Evolutionary conservation across 192 early-diverging fungal genomes (phyloP).

Genomic region (Lobosporangium transversale): DNA sequence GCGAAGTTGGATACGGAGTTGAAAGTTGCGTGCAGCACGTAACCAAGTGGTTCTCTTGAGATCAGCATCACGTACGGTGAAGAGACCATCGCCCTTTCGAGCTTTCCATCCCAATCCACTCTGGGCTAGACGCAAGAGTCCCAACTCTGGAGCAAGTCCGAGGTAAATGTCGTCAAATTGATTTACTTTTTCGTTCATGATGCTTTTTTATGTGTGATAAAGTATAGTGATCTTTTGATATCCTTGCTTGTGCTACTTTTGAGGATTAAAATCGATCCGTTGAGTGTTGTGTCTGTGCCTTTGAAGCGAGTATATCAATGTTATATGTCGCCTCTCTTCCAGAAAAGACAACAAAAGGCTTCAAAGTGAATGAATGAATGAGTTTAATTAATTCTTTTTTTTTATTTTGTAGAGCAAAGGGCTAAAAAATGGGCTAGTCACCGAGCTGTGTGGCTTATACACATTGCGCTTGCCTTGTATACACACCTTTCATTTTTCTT

Average conservation of each 20-base stretch:
- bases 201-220: constrained; percentile 7
- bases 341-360: too few relatives aligned
- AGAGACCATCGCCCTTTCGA: constrained; percentile 57
- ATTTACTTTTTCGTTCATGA: constrained; percentile 54
- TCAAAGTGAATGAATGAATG: too few relatives aligned
- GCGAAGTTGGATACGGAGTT: constrained; percentile 79
- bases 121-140: constrained; percentile 61
- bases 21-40: constrained; percentile 86
- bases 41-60: constrained; percentile 82
- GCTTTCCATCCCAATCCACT: constrained; percentile 84
- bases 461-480: too few relatives aligned
- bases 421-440: too few relatives aligned
- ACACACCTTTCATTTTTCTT: too few relatives aligned
- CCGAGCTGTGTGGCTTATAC: too few relatives aligned
- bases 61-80: constrained; percentile 70
- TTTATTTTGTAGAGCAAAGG: too few relatives aligned
- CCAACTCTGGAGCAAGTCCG: constrained; percentile 56
- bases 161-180: constrained; percentile 66
- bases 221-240: not conserved
- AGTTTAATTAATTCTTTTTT: too few relatives aligned
- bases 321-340: too few relatives aligned
- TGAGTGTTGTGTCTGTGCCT: not conserved
- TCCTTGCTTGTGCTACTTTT: too few relatives aligned
- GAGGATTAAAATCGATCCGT: too few relatives aligned
- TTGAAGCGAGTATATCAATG: too few relatives aligned